Evolutionary conservation across 345 rosid species (phyloP).

Genomic region (Sisymbrium altissimum): DNA sequence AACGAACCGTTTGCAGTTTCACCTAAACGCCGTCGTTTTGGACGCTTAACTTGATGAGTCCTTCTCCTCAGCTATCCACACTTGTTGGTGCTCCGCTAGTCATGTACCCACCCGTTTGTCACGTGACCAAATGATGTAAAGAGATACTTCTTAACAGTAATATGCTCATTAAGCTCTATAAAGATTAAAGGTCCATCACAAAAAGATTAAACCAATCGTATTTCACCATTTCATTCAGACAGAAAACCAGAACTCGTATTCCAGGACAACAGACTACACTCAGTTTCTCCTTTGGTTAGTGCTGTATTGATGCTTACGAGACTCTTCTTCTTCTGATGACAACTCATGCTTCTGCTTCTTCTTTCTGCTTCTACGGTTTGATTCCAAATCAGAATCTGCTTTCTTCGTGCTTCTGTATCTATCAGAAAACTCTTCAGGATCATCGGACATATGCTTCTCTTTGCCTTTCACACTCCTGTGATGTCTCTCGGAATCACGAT

Average conservation of each 20-base stretch:
- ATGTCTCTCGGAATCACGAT: conserved; percentile 34
- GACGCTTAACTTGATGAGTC: not conserved
- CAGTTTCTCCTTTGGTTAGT: conserved; percentile 18
- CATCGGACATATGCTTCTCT: conserved; percentile 16
- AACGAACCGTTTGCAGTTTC: not conserved
- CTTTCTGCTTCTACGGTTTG: conserved; percentile 16
- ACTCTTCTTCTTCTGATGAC: not conserved
- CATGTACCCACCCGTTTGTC: not conserved
- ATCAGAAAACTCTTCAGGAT: conserved; percentile 25
- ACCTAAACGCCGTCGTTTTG: not conserved
- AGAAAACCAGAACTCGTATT: not conserved
- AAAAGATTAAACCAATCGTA: not conserved
- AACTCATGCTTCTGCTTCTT: conserved; percentile 12
- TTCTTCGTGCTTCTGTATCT: conserved; percentile 29
- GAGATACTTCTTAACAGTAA: not conserved
- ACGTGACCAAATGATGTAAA: not conserved
- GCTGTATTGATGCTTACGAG: conserved; percentile 19
- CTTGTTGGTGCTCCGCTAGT: no score
- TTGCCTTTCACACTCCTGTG: conserved; percentile 30
- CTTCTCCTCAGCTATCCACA: no score
- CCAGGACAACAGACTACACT: conserved; percentile 8
- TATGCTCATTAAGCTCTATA: no score
- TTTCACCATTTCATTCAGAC: conserved; percentile 1
- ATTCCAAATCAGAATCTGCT: conserved; percentile 8
- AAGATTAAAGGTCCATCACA: not conserved